Percentiles rank a stretch among this genome's conserved stretches.
Evolutionary conservation across 768 basidiomycete species (phyloP).

Genomic region (Lepiota subincarnata): DNA sequence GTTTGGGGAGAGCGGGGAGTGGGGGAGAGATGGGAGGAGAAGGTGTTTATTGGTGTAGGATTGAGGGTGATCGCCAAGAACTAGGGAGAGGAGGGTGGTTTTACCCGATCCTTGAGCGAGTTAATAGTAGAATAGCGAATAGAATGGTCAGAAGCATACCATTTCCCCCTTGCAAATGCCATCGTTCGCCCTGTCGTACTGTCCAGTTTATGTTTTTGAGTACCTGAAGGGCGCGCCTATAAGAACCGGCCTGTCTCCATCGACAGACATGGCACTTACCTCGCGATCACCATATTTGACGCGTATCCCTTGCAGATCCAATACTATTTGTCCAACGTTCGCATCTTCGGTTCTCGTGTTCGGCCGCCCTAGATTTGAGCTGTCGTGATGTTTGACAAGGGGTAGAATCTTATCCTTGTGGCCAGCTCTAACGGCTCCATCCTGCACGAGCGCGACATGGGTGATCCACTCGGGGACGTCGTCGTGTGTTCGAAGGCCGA

Average conservation of each 20-base stretch:
- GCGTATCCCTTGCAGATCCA: constrained; percentile 61
- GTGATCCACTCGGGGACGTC: constrained; percentile 68
- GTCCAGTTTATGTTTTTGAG: constrained; percentile 79
- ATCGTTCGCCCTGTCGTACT: constrained; percentile 75
- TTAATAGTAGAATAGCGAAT: neutral
- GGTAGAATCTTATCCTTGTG: constrained; percentile 40
- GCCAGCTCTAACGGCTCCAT: constrained; percentile 49
- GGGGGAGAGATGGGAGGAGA: constrained; percentile 25
- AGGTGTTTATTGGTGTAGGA: constrained; percentile 71
- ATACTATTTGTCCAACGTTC: constrained; percentile 31
- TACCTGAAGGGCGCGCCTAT: constrained; percentile 43
- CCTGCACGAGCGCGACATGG: constrained; percentile 55
- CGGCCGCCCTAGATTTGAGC: neutral
- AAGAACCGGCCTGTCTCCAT: neutral
- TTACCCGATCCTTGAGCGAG: constrained; percentile 76
- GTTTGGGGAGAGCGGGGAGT: constrained; percentile 42
- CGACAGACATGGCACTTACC: constrained; percentile 31
- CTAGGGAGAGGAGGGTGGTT: constrained; percentile 84
- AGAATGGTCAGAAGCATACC: constrained; percentile 38
- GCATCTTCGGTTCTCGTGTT: neutral
- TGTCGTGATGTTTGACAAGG: neutral
- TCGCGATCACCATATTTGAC: constrained; percentile 67
- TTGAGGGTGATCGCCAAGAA: constrained; percentile 94
- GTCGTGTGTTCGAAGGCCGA: constrained; percentile 58
- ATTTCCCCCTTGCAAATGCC: constrained; percentile 89